Evolutionary conservation across 345 rosid genomes (phyloP).

Genomic region (Lenwebbia sp.): DNA sequence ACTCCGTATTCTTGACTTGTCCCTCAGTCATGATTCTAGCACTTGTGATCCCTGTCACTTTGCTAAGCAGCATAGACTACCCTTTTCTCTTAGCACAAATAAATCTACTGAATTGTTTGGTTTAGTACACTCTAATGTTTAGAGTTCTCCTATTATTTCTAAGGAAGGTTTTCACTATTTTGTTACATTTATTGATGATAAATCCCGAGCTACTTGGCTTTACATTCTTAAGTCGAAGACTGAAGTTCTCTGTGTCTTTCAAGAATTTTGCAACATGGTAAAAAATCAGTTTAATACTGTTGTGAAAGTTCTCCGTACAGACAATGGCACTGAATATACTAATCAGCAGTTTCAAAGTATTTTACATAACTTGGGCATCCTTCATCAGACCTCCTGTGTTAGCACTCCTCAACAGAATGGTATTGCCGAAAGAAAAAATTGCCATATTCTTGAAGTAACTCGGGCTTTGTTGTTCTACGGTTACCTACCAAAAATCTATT

Average conservation of each 20-base stretch:
- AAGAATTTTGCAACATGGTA: neutral
- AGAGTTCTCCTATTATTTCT: neutral
- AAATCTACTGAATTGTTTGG: neutral
- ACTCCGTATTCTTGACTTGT: too few species aligned
- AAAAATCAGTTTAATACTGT: neutral
- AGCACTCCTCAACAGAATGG: constrained; percentile 1
- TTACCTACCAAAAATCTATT: neutral
- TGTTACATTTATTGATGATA: neutral
- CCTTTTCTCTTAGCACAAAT: neutral
- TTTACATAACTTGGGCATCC: neutral
- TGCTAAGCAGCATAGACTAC: neutral
- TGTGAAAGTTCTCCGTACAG: neutral
- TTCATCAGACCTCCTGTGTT: neutral
- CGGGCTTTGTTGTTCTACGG: neutral
- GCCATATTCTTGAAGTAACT: neutral
- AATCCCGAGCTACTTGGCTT: neutral
- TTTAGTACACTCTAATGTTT: neutral
- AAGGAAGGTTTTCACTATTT: neutral
- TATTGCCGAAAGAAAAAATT: neutral
- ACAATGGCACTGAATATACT: neutral
- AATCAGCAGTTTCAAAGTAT: neutral
- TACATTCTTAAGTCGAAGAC: neutral
- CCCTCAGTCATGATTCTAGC: neutral
- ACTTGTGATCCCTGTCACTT: neutral
- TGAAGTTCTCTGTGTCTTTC: neutral